phyloP scores from a whole-genome alignment of 2,329 filamentous ascomycete genomes.

The Exophiala sp. region DNA sequence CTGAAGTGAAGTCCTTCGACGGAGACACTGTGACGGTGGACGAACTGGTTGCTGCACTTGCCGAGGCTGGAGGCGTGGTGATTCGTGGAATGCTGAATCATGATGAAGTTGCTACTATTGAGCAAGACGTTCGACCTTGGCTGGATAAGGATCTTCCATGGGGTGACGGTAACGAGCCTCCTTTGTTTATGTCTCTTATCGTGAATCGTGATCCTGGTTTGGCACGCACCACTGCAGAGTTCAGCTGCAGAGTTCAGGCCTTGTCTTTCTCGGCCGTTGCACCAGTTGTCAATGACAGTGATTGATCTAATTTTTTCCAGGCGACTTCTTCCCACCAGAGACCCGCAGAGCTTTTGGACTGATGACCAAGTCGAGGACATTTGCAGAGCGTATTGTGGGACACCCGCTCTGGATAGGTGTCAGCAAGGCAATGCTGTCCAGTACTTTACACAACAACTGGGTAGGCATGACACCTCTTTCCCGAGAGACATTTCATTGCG shows the following conservation, averaged over 20 bases:
- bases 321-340: slow-evolving; percentile 28
- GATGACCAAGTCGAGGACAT: slow-evolving; percentile 25
- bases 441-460: slow-evolving; percentile 13
- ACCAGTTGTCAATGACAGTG: too few relatives aligned
- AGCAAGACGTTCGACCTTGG: neutral
- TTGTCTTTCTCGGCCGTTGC: too few relatives aligned
- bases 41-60: neutral
- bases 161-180: too few relatives aligned
- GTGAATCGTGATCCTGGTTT: too few relatives aligned
- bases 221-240: too few relatives aligned
- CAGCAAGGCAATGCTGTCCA: slow-evolving; percentile 3
- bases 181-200: too few relatives aligned
- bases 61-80: neutral
- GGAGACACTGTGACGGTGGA: neutral
- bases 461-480: too few relatives aligned
- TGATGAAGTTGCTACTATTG: neutral
- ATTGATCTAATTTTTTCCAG: too few relatives aligned
- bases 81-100: neutral
- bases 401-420: slow-evolving; percentile 27
- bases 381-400: slow-evolving; percentile 20
- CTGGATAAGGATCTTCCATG: neutral
- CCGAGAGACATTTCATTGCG: too few relatives aligned
- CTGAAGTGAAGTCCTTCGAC: neutral
- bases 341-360: slow-evolving; percentile 29
- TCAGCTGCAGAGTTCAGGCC: too few relatives aligned